Evolutionary conservation across 352 stramenopile genomes (phyloP).

Genomic region (Aphanomyces cochlioides): DNA sequence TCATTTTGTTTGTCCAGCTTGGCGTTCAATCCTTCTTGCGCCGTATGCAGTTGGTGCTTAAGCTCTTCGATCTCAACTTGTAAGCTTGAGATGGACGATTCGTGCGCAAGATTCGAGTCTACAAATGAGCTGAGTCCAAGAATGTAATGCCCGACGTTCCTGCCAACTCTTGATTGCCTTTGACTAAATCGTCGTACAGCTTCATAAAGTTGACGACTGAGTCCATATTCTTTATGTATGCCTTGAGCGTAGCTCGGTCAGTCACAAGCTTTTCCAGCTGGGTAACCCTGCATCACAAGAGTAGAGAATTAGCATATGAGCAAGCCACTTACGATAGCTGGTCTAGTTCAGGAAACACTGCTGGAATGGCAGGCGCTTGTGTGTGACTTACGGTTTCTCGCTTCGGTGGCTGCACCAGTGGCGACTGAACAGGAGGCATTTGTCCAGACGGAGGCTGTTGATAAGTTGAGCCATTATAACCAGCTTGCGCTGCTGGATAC

Average conservation of each 20-base stretch:
- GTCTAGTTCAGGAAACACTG: slow-evolving; percentile 69
- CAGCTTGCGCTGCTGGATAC: slow-evolving; percentile 10
- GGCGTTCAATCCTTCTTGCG: slow-evolving; percentile 55
- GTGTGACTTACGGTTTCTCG: slow-evolving; percentile 37
- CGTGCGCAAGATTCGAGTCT: slow-evolving; percentile 60
- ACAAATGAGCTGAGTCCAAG: background rate
- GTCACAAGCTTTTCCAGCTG: slow-evolving; percentile 62
- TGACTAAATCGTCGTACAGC: slow-evolving; percentile 68
- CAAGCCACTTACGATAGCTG: slow-evolving; percentile 59
- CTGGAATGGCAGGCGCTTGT: slow-evolving; percentile 69
- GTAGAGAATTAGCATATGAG: too few species aligned
- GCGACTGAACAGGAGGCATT: background rate
- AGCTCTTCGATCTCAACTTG: slow-evolving; percentile 52
- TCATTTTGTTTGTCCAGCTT: slow-evolving; percentile 70
- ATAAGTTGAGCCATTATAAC: slow-evolving; percentile 1
- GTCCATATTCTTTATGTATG: slow-evolving; percentile 55
- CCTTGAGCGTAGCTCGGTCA: slow-evolving; percentile 60
- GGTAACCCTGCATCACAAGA: slow-evolving; percentile 33
- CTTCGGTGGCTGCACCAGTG: slow-evolving; percentile 24
- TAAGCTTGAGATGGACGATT: slow-evolving; percentile 47
- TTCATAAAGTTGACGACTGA: slow-evolving; percentile 66
- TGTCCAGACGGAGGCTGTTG: background rate
- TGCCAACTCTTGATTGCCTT: slow-evolving; percentile 71
- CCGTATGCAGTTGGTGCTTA: slow-evolving; percentile 43
- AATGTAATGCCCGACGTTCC: background rate